Evolutionary conservation across 1,284 basidiomycete genomes (phyloP), one percentile per base, ranked within the genome.

Genomic region (Exobasidium rhododendri): DNA sequence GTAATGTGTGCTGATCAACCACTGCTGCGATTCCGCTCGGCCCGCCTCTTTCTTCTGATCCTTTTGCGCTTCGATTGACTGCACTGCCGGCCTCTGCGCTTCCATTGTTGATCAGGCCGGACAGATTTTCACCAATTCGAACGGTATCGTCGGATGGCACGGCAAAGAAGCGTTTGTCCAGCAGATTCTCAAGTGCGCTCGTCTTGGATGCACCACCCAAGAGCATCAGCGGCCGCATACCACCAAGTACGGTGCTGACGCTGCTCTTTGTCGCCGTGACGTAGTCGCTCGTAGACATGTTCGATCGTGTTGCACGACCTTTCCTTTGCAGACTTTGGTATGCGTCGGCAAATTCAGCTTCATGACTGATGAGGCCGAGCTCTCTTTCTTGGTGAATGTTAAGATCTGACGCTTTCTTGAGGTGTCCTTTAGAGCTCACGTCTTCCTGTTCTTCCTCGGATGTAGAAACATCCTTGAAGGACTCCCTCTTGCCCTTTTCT

Each of bases 111-210:
- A 69, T 46, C n/a, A 75, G 61, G 5, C 68, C 86, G 82, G 49
- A 86, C 74, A 17, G 83, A 55, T 82, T 85, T 65, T 91, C 91
- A 7, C 93, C 93, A 50, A 93, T 85, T 20, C 91, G 87, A 60
- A 86, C 78, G 0, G 91, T 93, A 2, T 88, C 87, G 74, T 94
- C 90, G 1, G 80, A 79, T 1, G 89, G 86, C 0, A 94, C 85
- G 2, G 88, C 86, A 73, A 87, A 91, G 79, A 86, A 92, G 0
- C 80, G 69, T 52, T 68, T 71, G 47, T 28, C 51, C 3, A 71
- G 65, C 26, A 69, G 55, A 1, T 56, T 66, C 1, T 58, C 56
- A 29, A 53, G 53, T n/a, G 62, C 68, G 3, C 70, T 63, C n/a
- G 1, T 10, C n/a, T 43, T 49, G 13, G 20, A 7, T 22, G 63